Base-by-base conservation (phyloP, 2,329 filamentous ascomycete species). In the Claviceps fusiformis region DNA sequence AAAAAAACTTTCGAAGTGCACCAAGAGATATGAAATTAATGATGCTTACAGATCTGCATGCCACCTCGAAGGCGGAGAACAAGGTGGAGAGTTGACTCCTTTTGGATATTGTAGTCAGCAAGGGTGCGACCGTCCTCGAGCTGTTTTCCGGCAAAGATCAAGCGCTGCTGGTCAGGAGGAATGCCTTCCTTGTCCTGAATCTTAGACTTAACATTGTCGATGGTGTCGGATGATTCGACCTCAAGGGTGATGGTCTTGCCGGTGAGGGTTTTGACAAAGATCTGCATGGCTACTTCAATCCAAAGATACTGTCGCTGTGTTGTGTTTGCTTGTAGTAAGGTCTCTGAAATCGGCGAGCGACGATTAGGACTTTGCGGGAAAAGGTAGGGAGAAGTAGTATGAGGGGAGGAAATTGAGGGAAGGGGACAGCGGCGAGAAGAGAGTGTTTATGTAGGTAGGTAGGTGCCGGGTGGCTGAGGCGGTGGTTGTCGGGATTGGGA, bases 81-180 rank as follows among this genome's bases (percentile, higher is more conserved):
- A 43, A 89, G 73, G 64, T 89, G 86, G 17, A 89, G 81, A 33
- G 85, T 89, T 1, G 80, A 83, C 71, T 80, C 77, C 71, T 80
- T 80, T 68, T 79, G 76, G 55, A 80, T 81, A 65, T 78, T 78
- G 73, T 79, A 77, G 58, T 78, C 76, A 54, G 73, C 74, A 8
- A 79, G 71, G 55, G 76, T 80, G 54, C 76, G 76, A 58, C 92
- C 91, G 63, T 97, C 92, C 72, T 97, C 92, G 4, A 96, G 82
- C 71, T 97, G 92, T 80, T 97, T 97, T 58, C 92, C 92, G 48
- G 91, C 91, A 63, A 96, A 96, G 70, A 96, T 96, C 62, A 96
- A 73, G 64, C 91, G 92, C 77, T 96, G 91, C 74, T 97, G 91
- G 68, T 96, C 91, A 11, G 91, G 91, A 50, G 91, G 92, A 29